Evolutionary conservation across 495 filamentous ascomycete species (phyloP), one percentile per base, ranked within the genome.

Genomic region (Glarea lozoyensis): DNA sequence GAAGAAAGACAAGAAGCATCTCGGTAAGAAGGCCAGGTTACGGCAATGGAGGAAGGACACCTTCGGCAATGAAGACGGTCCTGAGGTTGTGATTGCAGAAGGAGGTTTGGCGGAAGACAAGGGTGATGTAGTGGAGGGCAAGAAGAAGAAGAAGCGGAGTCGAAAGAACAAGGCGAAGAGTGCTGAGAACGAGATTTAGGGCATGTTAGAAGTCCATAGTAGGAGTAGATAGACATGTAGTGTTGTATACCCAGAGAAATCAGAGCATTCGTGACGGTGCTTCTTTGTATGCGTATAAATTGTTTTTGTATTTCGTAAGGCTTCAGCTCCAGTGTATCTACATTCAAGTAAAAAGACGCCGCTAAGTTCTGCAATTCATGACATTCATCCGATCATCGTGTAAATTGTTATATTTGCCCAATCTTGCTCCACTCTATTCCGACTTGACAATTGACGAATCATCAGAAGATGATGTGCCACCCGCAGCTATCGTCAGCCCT

Each of bases 21-120:
- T 94, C 23, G 83, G 85, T 45, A 97, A 96, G 76, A 96, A 96
- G 64, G 86, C 84, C 19, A 73, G 88, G 21, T 64, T 97, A 39
- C 68, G 85, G 56, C 72, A 96, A 63, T 97, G 92, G 92, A 76
- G 92, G 43, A 81, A 82, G 64, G 92, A 96, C 42, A 85, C 82
- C 1, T 98, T 96, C 68, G 92, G 92, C 2, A 68, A 74, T 50
- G 81, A 77, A 56, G 64, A 84, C 5, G 83, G 73, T 1, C 74
- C 82, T 2, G 48, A 54, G 36, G 42, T 57, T 23, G 31, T 48
- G 17, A 52, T 49, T 45, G 16, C 20, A 21, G 43, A 17, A n/a
- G 40, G 23, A 9, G 40, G 15, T 33, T 21, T 25, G 1, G 42
- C 39, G 35, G 39, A 7, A 23, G 41, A 44, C 23, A 43, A 39